Evolutionary conservation across 2,329 filamentous ascomycete species (phyloP).

Genomic region (Alternaria infectoria): DNA sequence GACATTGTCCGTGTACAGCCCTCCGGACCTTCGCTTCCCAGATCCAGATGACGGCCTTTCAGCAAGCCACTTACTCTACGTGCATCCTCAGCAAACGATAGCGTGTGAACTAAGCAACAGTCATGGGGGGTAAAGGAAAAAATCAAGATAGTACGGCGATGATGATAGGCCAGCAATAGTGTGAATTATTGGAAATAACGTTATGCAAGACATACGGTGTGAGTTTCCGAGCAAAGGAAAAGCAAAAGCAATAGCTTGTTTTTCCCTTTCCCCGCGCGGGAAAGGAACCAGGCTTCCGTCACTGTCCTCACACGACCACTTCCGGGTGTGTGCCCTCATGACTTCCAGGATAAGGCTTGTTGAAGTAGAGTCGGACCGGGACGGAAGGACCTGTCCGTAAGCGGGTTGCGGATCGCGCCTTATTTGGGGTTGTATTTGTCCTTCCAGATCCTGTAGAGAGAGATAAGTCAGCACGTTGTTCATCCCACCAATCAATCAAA

Average conservation of each 20-base stretch:
- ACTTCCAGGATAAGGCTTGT: slow-evolving; percentile 1
- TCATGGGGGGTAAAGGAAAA: neutral
- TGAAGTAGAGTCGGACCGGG: slow-evolving; percentile 2
- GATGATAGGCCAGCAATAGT: neutral
- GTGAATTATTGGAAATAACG: slow-evolving; percentile 1
- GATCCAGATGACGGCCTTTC: neutral
- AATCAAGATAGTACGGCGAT: neutral
- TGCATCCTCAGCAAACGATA: neutral
- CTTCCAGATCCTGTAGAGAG: slow-evolving; percentile 84
- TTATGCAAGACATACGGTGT: slow-evolving; percentile 1
- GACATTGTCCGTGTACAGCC: neutral
- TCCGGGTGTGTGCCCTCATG: slow-evolving; percentile 1
- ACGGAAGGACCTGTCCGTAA: neutral
- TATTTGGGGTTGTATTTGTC: slow-evolving; percentile 79
- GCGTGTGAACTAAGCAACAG: neutral
- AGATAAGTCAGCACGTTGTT: slow-evolving; percentile 36
- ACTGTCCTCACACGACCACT: neutral
- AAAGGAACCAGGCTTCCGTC: neutral
- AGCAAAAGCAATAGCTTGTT: neutral
- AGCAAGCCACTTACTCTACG: neutral
- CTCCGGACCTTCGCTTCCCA: neutral
- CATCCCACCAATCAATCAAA: neutral
- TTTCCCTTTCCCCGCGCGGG: neutral
- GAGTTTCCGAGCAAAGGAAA: neutral
- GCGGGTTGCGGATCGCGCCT: slow-evolving; percentile 5